Base-by-base conservation (phyloP, 202 grass and related monocot genomes). In the Miscanthus sacchariflorus region DNA sequence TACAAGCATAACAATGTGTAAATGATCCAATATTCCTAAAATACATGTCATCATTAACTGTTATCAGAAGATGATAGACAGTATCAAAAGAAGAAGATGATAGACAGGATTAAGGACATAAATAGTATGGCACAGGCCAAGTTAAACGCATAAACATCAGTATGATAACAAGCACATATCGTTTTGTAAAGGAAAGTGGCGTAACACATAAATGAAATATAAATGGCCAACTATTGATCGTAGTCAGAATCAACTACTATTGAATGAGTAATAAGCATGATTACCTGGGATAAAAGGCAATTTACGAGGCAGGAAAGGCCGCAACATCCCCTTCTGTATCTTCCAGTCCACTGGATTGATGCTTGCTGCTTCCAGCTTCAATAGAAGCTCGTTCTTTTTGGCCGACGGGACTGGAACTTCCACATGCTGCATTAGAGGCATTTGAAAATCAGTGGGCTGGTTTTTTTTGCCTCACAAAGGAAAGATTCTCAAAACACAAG, bases 281-380 rank as follows among this genome's bases (percentile, higher is more conserved):
- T 77, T 87, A 90, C 93, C 79, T 87, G 93, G 93, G 73, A 94
- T 69, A 70, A 85, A 94, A 23, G 92, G 92, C 7, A 94, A 87
- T 78, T 43, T 89, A 49, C 36, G 36, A 23, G 92, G 89, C 77
- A 94, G 23, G 12, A 95, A 19, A 84, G 93, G 93, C 8, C 86
- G 15, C 2, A 90, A 0, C 75, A 84, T 18, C 12, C 93, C 93
- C 21, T 90, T 90, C 69, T 95, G 90, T 38, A 95, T 40, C 81
- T 92, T 95, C 90, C 90, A 95, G 76, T 95, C 93, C 75, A 88
- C 76, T 13, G 93, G 93, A 50, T 92, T 95, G 71, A 95, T 72
- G 6, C 79, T 84, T n/a, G 85, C 88, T 10, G 93, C 93, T 30
- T 95, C 85, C 44, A 94, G 25, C 76, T 90, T 92, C 79, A 94